Evolutionary conservation across 225 moss, liverwort and hornwort genomes (phyloP).

Genomic region (Pseudisothecium myosuroides): DNA sequence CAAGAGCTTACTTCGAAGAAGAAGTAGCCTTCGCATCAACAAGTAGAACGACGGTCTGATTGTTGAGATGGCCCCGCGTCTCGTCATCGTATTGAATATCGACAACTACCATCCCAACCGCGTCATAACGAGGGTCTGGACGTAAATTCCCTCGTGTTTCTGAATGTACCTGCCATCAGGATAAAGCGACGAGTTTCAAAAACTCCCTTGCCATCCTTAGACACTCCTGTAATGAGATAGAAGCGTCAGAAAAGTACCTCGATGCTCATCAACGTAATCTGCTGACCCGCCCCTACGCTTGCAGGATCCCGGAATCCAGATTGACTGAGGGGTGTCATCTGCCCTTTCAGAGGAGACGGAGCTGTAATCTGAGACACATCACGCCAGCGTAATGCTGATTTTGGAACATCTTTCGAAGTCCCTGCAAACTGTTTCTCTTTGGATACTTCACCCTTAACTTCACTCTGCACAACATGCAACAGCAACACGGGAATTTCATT

Average conservation of each 20-base stretch:
- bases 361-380: constrained; percentile 95
- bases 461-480: constrained; percentile 6
- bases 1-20: constrained; percentile 35
- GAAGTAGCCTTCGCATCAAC: constrained; percentile 57
- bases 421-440: neutral
- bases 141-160: constrained; percentile 84
- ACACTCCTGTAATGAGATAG: neutral
- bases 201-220: neutral
- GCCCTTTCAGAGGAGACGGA: constrained; percentile 51
- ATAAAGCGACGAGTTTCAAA: neutral
- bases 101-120: constrained; percentile 76
- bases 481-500: neutral
- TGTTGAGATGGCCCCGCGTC: constrained; percentile 26
- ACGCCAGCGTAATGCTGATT: constrained; percentile 51
- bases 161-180: constrained; percentile 55
- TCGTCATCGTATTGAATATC: constrained; percentile 70
- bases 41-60: constrained; percentile 58
- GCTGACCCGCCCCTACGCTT: constrained; percentile 84
- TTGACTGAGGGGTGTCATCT: constrained; percentile 88
- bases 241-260: constrained; percentile 41
- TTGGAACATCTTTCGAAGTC: neutral
- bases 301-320: constrained; percentile 96
- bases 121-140: constrained; percentile 95
- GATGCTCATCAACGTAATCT: constrained; percentile 84
- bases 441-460: neutral